A percentile compares a stretch with the other conserved stretches of the same genome.
These are phyloP conservation scores for Nymphaea colorata DNA, from an alignment of 164 flowering plant genomes.

Conservation along the genomic window DNA sequence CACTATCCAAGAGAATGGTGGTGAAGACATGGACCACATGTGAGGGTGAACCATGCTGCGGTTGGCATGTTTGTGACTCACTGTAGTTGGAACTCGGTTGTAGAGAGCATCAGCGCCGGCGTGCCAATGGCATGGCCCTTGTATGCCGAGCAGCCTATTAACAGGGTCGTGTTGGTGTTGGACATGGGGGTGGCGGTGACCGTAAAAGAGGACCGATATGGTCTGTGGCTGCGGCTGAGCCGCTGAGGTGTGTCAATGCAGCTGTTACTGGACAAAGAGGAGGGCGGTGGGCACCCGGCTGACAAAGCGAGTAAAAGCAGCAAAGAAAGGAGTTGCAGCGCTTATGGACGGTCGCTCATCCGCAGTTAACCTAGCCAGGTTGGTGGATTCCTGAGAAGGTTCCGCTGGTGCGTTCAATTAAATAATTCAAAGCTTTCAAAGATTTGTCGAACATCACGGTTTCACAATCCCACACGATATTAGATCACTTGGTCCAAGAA, in stretches of 20 bases:
- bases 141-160: slow-evolving; percentile 23
- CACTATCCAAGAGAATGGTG: slow-evolving; percentile 15
- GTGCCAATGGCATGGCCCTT: slow-evolving; percentile 26
- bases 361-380: slow-evolving; percentile 14
- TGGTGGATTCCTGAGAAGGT: slow-evolving; percentile 13
- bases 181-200: slow-evolving; percentile 17
- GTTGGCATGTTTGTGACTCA: slow-evolving; percentile 23
- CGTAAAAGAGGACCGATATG: slow-evolving; percentile 11
- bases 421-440: no score
- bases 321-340: slow-evolving; percentile 19
- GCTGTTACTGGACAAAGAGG: slow-evolving; percentile 41
- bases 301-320: slow-evolving; percentile 20
- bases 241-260: slow-evolving; percentile 21
- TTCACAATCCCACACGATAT: no score
- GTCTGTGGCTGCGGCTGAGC: slow-evolving; percentile 25
- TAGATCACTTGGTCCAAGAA: no score
- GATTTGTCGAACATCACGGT: no score
- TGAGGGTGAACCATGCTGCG: slow-evolving; percentile 11
- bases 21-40: slow-evolving; percentile 19
- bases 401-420: neutral
- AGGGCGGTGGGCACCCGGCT: slow-evolving; percentile 33
- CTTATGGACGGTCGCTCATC: slow-evolving; percentile 42
- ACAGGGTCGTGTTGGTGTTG: slow-evolving; percentile 20
- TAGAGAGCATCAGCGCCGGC: slow-evolving; percentile 18
- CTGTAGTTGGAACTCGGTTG: slow-evolving; percentile 29